Evolutionary conservation across 2,329 filamentous ascomycete genomes (phyloP).

Genomic region (Trichoderma gracile): DNA sequence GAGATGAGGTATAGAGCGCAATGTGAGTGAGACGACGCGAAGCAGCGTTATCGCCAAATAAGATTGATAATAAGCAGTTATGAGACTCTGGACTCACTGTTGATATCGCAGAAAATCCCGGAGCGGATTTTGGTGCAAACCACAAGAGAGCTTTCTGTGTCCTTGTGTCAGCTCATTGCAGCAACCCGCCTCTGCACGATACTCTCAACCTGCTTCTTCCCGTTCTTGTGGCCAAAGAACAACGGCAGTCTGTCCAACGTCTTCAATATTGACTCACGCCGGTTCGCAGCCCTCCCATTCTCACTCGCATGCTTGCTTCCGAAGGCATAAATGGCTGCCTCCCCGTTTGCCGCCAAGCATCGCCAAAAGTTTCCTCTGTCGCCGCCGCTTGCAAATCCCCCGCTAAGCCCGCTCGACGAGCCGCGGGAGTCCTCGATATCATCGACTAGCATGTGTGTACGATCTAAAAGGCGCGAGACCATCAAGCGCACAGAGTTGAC

Average conservation of each 20-base stretch:
- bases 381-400: neutral
- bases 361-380: neutral
- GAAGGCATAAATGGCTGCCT: too few species aligned
- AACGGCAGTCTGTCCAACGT: too few species aligned
- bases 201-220: neutral
- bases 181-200: neutral
- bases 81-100: too few species aligned
- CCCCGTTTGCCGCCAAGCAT: neutral
- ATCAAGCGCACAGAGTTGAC: neutral
- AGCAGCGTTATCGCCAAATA: too few species aligned
- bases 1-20: too few species aligned
- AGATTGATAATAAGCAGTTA: too few species aligned
- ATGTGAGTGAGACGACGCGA: too few species aligned
- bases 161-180: too few species aligned
- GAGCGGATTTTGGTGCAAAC: too few species aligned
- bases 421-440: neutral
- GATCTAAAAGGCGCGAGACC: neutral
- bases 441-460: neutral
- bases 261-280: too few species aligned
- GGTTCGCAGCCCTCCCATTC: neutral
- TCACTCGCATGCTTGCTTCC: neutral
- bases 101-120: too few species aligned
- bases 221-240: neutral
- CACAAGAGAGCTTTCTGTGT: too few species aligned
- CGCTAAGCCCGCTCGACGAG: neutral